Base-by-base conservation (phyloP, 768 basidiomycete genomes). In the Boletus subparvulus region DNA sequence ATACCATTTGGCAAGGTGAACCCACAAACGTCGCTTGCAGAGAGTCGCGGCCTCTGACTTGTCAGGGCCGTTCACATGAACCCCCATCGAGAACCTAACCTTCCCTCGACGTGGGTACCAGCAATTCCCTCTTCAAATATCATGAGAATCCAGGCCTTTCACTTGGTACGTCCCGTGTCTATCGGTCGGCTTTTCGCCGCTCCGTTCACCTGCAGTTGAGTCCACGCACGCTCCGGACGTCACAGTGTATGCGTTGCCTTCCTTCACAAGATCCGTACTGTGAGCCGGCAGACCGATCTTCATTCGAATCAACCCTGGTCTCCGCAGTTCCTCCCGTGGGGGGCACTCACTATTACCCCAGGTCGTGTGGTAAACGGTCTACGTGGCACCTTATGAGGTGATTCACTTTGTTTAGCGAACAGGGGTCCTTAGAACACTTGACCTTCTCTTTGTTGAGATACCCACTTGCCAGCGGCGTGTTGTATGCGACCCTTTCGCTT, bases 321-420 rank as follows among this genome's bases (percentile, higher is more conserved):
- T 66, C 67, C 65, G 65, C 61, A 61, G 61, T 56, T 47, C 51
- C 41, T 63, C 58, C 56, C 60, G 50, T 68, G 60, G 55, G 52
- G n/a, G 45, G 57, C 56, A 60, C 62, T 62, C 58, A 10, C 62
- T 65, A 68, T 68, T 68, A 68, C 67, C 67, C 68, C 68, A 61
- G 63, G 68, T 68, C 57, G 65, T 68, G 68, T 67, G 68, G 67
- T 56, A 10, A 54, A 12, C 36, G 5, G 21, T n/a, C 21, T 43
- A 40, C 43, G 48, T 55, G 61, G 54, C 47, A 13, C 13, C 14
- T 44, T 52, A 59, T 30, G 55, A 58, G 47, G 53, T 33, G 47
- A 64, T 56, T 52, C 47, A 19, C 51, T 52, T 48, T 4, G 36
- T 53, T 51, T 60, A 48, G 50, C 47, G 36, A 50, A 48, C 26